Percentiles rank a stretch among this genome's conserved stretches.
Evolutionary conservation across 2,329 filamentous ascomycete genomes (phyloP).

Genomic region (Xylariaceae sp.): DNA sequence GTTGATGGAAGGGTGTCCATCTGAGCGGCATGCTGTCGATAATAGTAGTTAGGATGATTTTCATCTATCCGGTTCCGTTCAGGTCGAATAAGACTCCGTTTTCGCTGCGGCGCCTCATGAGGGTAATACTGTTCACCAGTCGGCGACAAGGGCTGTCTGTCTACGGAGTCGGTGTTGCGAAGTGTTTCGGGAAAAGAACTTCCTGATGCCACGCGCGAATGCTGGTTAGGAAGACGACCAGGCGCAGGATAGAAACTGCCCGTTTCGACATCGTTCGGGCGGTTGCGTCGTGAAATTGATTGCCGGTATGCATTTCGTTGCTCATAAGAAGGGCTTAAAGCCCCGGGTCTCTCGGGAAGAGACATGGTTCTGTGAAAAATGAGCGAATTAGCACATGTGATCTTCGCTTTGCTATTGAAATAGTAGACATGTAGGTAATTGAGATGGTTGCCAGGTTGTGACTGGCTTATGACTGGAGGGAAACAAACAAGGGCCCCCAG

Average conservation of each 20-base stretch:
- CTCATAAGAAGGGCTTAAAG: constrained; percentile 52
- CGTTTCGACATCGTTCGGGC: constrained; percentile 65
- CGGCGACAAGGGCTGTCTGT: constrained; percentile 51
- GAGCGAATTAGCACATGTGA: constrained; percentile 16
- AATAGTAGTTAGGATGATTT: constrained; percentile 92
- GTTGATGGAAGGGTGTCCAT: constrained; percentile 88
- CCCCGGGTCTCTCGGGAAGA: constrained; percentile 60
- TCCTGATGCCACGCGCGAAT: constrained; percentile 53
- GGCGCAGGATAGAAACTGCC: constrained; percentile 46
- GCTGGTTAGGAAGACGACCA: constrained; percentile 37
- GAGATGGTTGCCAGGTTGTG: not conserved
- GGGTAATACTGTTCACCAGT: constrained; percentile 34
- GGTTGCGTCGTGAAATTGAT: constrained; percentile 60
- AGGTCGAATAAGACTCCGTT: constrained; percentile 82
- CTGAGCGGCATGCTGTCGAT: constrained; percentile 87
- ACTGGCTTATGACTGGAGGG: constrained; percentile 2
- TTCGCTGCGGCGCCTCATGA: constrained; percentile 47
- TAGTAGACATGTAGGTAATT: not conserved
- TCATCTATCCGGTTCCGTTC: constrained; percentile 80
- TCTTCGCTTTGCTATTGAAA: not conserved
- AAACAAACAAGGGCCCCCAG: constrained; percentile 8
- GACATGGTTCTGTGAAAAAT: constrained; percentile 47
- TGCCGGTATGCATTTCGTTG: constrained; percentile 61
- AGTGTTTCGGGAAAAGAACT: constrained; percentile 56
- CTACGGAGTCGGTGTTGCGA: constrained; percentile 50